Base-by-base conservation (phyloP, 495 filamentous ascomycete genomes). In the Xylaria flabelliformis region DNA sequence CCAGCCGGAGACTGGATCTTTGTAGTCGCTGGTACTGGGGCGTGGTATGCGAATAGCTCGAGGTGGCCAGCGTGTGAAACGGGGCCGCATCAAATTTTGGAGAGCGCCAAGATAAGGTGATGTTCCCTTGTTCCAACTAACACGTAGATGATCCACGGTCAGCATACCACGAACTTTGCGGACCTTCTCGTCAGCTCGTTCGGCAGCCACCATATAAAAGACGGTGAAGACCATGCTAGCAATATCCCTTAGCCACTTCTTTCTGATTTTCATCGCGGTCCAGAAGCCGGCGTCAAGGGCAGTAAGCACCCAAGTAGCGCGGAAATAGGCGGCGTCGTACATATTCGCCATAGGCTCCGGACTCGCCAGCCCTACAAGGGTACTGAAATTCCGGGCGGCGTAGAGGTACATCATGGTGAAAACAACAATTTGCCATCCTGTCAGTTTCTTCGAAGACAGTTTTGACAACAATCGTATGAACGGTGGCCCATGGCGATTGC, bases 111-210 rank as follows among this genome's bases (percentile, higher is more conserved):
- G 82, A 74, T 96, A 97, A 9, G 95, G 94, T 8, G 93, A 94
- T 86, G 72, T 96, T 0, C 90, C 88, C 77, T 99, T 99, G 74
- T 99, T 95, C 96, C 96, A 99, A 65, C 94, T 95, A 6, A 98
- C 90, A 2, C 96, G 89, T 72, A 99, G 79, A 80, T 99, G 96
- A 44, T 98, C 95, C 50, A 98, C 85, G 1, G 95, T 98, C 79
- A 98, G 83, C 15, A 89, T 91, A 17, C 89, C 93, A 44, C 96
- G 87, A 6, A 99, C 91, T 75, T 95, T 94, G 56, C 95, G 90
- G n/a, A 97, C 94, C 81, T 98, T 99, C 81, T 98, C 96, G 78
- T 98, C 96, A 4, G 96, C 96, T 76, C 93, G 90, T 78, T 98
- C 96, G 2, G 97, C 95, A 15, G 94, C 93, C 67, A 98, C 86